phyloP scores from a whole-genome alignment of 768 basidiomycete genomes.

The Tubosaeta sp. region DNA sequence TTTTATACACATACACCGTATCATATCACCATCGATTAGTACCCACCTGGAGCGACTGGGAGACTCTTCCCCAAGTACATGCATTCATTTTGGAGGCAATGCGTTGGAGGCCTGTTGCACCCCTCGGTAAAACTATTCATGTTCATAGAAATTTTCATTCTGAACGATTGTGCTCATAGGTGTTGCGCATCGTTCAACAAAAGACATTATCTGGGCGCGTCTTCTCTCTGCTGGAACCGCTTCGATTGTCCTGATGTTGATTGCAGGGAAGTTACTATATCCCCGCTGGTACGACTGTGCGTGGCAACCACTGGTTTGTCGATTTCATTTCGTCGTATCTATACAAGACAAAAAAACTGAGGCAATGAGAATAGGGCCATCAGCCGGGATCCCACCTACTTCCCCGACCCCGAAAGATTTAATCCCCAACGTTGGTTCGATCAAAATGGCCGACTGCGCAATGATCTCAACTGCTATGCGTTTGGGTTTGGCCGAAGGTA shows the following conservation, averaged over 20 bases:
- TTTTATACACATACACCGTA: background rate
- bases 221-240: too few relatives aligned
- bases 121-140: constrained; percentile 17
- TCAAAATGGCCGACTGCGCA: constrained; percentile 39
- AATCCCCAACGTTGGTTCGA: constrained; percentile 54
- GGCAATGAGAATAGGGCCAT: constrained; percentile 36
- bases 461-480: constrained; percentile 43
- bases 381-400: constrained; percentile 49
- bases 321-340: background rate
- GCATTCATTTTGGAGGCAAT: constrained; percentile 36
- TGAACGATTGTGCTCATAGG: constrained; percentile 19
- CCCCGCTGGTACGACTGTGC: constrained; percentile 21
- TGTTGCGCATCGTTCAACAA: constrained; percentile 58
- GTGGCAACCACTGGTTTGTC: constrained; percentile 18
- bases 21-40: constrained; percentile 17
- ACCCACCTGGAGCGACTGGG: constrained; percentile 34
- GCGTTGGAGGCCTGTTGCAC: constrained; percentile 35
- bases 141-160: too few relatives aligned
- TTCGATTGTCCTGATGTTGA: constrained; percentile 9
- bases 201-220: constrained; percentile 58
- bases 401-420: constrained; percentile 56
- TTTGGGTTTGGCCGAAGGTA: constrained; percentile 52
- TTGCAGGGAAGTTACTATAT: constrained; percentile 18
- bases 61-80: constrained; percentile 31
- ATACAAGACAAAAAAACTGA: background rate